Conservation (phyloP, 2,329 filamentous ascomycete genomes). For the Verticillium alfalfae region DNA sequence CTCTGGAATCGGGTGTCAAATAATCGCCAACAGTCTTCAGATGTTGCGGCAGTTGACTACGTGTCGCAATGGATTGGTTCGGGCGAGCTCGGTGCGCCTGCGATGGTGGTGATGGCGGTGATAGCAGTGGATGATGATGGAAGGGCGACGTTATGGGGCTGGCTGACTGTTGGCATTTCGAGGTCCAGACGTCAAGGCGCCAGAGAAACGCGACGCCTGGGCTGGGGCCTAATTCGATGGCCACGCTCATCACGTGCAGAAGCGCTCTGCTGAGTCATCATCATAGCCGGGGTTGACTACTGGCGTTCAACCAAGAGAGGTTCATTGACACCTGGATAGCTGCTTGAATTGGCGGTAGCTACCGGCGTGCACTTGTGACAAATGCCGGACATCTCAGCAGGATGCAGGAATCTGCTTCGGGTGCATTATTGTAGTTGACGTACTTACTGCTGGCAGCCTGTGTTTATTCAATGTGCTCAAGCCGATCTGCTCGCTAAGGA, state of each 20-base stretch:
- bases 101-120: constrained; percentile 6
- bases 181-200: constrained; percentile 27
- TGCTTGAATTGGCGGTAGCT: no score
- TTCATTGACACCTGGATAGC: no score
- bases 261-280: background rate
- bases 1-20: background rate
- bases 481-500: no score
- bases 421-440: no score
- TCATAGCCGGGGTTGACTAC: no score
- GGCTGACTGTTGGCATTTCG: constrained; percentile 10
- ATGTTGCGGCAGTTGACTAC: background rate
- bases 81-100: constrained; percentile 1
- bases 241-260: background rate
- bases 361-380: no score
- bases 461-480: no score
- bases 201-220: constrained; percentile 40
- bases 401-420: no score
- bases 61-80: background rate
- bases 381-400: no score
- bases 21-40: background rate
- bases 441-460: no score
- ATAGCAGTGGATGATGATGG: constrained; percentile 23
- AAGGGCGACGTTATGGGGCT: constrained; percentile 18
- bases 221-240: background rate
- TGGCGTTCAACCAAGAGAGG: no score